Base-by-base conservation (phyloP, 768 basidiomycete species). In the Termitomyces sp. region DNA sequence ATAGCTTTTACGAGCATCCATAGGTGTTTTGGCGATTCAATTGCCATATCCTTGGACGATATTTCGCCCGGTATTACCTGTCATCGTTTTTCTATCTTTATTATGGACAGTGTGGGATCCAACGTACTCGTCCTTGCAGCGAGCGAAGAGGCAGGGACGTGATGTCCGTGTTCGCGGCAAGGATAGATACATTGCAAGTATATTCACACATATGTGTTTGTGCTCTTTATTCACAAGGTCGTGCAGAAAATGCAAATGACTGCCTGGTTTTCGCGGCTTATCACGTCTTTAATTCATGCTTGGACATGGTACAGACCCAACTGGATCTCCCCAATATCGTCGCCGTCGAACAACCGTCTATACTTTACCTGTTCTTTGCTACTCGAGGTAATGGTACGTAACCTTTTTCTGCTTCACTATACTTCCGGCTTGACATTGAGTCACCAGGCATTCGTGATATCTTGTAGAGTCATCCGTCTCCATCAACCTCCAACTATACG, bases 61-160 rank as follows among this genome's bases (percentile, higher is more conserved):
- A 36, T 48, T 74, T 41, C 66, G 71, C 52, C 80, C 81, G 10
- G 61, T 69, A 5, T 73, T 88, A 53, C 85, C 89, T 2, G 32
- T 77, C 4, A 47, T 89, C 20, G 72, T 77, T 32, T 47, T 86
- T 0, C 12, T 83, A 16, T 93, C 93, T 20, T 67, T 94, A 16
- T 66, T 88, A 6, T 95, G 93, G 88, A 85, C 85, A 0, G 84
- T 80, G 1, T 96, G 94, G 94, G 86, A 96, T 68, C 93, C 92
- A 13, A 89, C 89, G 20, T 93, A 93, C 70, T 72, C 80, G 26
- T 75, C 81, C 10, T 74, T 82, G 56, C 79, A 79, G 63, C 79
- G 75, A 63, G 84, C 87, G 13, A 80, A 82, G 64, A 74, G 81
- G 44, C 89, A 92, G 75, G 89, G 91, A 2, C 82, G 89, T 20